A percentile compares a stretch with the other conserved stretches of the same genome.
These are phyloP conservation scores for Artemisia annua DNA, from an alignment of 129 eudicot species.

Conservation along the genomic window DNA sequence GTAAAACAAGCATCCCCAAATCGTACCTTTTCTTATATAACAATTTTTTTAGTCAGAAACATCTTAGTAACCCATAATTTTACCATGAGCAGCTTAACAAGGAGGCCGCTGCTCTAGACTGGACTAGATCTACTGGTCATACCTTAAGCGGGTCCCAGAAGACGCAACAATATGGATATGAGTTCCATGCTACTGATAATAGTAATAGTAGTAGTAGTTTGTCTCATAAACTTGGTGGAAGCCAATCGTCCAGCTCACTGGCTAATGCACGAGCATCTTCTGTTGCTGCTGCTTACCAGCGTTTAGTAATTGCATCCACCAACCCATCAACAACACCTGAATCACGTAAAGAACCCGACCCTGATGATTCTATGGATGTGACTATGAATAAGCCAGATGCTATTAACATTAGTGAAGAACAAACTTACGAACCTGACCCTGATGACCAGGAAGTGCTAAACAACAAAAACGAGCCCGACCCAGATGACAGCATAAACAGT, in stretches of 20 bases:
- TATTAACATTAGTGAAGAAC: conserved; percentile 17
- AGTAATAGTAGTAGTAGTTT: conserved; percentile 20
- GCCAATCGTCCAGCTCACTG: conserved; percentile 33
- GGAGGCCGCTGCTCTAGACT: conserved; percentile 78
- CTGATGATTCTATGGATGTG: conserved; percentile 30
- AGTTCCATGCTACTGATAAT: conserved; percentile 34
- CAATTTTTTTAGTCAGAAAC: neutral
- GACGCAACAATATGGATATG: conserved; percentile 40
- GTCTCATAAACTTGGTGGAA: conserved; percentile 80
- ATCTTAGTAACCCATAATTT: conserved; percentile 9
- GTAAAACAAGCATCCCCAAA: conserved; percentile 35
- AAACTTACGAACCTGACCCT: conserved; percentile 36
- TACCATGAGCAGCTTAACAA: conserved; percentile 62
- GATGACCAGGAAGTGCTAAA: conserved; percentile 13
- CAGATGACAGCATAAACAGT: neutral
- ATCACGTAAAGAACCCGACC: conserved; percentile 32
- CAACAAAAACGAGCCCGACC: conserved; percentile 34
- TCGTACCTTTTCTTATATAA: neutral
- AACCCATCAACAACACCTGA: conserved; percentile 30
- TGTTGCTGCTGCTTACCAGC: conserved; percentile 83
- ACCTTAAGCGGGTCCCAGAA: conserved; percentile 48
- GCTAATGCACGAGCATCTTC: conserved; percentile 73
- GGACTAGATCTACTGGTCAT: conserved; percentile 80
- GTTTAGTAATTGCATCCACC: conserved; percentile 51
- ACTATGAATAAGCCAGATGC: conserved; percentile 14